Percentiles rank a stretch among this genome's conserved stretches.
Evolutionary conservation across 2,329 filamentous ascomycete genomes (phyloP).

Genomic region (Penicillium sp.): DNA sequence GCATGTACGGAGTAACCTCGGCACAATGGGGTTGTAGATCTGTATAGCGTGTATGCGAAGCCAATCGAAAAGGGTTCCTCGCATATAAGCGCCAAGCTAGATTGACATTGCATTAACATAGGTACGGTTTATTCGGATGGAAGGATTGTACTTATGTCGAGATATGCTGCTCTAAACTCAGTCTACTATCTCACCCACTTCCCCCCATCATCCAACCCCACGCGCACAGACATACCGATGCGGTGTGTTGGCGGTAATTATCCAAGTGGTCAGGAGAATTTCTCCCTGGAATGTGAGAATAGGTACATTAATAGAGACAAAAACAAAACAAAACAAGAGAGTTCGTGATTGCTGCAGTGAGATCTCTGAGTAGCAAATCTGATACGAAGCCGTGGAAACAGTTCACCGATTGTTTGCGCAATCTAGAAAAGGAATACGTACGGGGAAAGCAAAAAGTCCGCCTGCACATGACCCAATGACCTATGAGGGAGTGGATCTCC

Average conservation of each 20-base stretch:
- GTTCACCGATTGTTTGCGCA: not conserved
- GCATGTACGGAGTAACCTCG: slow-evolving; percentile 7
- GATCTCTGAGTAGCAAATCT: too few species aligned
- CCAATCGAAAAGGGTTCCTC: not conserved
- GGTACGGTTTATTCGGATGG: not conserved
- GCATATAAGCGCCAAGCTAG: not conserved
- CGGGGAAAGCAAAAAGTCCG: not conserved
- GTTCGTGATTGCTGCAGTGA: not conserved
- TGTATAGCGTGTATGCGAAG: not conserved
- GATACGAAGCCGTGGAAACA: not conserved
- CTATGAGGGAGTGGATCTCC: not conserved
- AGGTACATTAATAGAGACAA: not conserved
- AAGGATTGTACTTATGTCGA: not conserved
- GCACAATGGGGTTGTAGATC: not conserved
- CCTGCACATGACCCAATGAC: not conserved
- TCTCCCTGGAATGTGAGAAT: slow-evolving; percentile 10
- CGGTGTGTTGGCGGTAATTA: not conserved
- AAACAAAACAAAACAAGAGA: not conserved
- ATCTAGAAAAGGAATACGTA: not conserved
- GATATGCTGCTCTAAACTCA: not conserved
- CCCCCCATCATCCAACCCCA: not conserved
- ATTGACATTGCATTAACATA: not conserved
- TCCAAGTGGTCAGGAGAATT: not conserved
- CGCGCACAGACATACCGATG: slow-evolving; percentile 14
- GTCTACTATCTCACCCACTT: not conserved